phyloP scores from a whole-genome alignment of 441 rosid genomes.

The Croton setiger region DNA sequence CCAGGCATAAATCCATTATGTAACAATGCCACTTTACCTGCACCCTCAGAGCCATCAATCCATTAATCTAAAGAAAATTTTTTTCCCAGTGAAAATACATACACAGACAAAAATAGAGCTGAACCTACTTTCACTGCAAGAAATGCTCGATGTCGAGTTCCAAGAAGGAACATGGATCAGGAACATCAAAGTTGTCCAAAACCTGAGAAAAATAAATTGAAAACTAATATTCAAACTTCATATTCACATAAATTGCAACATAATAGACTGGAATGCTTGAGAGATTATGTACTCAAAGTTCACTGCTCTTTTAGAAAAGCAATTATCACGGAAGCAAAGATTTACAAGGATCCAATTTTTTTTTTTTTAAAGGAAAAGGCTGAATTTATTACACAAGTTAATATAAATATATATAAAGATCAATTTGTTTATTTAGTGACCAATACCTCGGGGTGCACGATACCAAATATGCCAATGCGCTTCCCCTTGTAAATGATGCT shows the following conservation, averaged over 20 bases:
- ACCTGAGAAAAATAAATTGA: slow-evolving; percentile 40
- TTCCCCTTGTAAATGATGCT: slow-evolving; percentile 75
- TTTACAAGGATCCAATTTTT: background rate
- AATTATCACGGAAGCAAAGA: background rate
- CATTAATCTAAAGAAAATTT: too few relatives aligned
- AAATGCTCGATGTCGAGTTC: slow-evolving; percentile 67
- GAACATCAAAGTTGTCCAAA: slow-evolving; percentile 71
- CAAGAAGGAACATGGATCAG: slow-evolving; percentile 83
- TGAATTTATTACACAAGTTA: background rate
- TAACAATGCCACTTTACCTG: background rate
- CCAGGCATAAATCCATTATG: background rate
- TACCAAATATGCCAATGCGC: slow-evolving; percentile 74
- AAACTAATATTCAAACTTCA: background rate
- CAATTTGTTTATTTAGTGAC: background rate
- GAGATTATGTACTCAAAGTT: background rate
- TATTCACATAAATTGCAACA: background rate
- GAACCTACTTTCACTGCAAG: slow-evolving; percentile 21
- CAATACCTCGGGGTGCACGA: slow-evolving; percentile 88
- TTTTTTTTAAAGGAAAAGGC: background rate
- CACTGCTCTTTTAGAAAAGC: background rate
- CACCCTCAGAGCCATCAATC: background rate
- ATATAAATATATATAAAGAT: background rate
- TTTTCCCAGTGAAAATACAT: too few relatives aligned
- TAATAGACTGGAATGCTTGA: background rate
- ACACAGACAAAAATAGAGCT: too few relatives aligned